Percentiles rank a stretch among this genome's conserved stretches.
Evolutionary conservation across 2,329 filamentous ascomycete species (phyloP).

Genomic region (Anisogramma anomala): DNA sequence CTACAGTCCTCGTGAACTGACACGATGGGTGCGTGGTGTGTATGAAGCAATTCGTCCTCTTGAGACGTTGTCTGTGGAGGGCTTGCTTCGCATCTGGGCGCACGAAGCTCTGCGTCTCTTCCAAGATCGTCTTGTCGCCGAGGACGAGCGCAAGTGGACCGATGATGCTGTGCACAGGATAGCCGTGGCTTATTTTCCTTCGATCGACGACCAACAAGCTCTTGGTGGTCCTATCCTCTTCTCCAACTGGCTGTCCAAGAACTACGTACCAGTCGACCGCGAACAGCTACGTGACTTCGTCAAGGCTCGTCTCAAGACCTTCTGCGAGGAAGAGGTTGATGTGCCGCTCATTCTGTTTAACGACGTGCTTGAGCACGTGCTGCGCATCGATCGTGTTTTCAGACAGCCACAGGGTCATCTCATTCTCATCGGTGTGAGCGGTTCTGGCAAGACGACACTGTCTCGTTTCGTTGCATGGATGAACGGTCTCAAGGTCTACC

Average conservation of each 20-base stretch:
- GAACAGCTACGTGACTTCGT: conserved; percentile 95
- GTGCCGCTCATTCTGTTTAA: conserved; percentile 99
- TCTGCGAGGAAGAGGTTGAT: conserved; percentile 98
- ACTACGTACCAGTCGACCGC: conserved; percentile 93
- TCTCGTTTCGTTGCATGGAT: conserved; percentile 99
- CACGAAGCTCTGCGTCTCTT: conserved; percentile 94
- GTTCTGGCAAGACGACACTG: conserved; percentile 94
- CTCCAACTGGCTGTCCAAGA: conserved; percentile 98
- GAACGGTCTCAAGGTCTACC: conserved; percentile 97
- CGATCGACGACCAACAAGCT: conserved; percentile 81
- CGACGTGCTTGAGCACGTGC: conserved; percentile 92
- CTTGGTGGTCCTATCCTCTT: conserved; percentile 90
- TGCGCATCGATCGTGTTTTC: conserved; percentile 98
- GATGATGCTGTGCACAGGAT: conserved; percentile 77
- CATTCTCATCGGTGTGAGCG: conserved; percentile 96
- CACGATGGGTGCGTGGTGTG: conserved; percentile 91
- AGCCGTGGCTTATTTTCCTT: conserved; percentile 85
- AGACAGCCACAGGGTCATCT: conserved; percentile 95
- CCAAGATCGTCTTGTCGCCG: conserved; percentile 89
- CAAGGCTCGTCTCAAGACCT: conserved; percentile 91
- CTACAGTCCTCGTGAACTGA: conserved; percentile 96
- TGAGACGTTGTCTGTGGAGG: conserved; percentile 78
- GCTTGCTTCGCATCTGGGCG: conserved; percentile 92
- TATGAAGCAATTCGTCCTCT: conserved; percentile 94
- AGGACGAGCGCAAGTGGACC: conserved; percentile 93